Conservation (phyloP, 768 basidiomycete species). For the Leccinum uliginosum region DNA sequence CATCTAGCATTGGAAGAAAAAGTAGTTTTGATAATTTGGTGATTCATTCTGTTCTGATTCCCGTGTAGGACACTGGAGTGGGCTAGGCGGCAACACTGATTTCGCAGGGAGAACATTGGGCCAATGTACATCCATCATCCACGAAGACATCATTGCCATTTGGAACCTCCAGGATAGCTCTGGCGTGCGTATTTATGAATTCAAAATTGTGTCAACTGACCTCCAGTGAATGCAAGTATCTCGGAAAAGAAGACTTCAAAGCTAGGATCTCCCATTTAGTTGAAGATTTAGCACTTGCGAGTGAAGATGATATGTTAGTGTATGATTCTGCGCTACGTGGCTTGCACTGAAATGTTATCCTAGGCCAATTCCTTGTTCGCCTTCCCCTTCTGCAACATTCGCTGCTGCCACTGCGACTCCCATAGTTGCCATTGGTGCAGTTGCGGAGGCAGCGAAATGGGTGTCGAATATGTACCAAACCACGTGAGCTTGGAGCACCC, state of each 20-base stretch:
- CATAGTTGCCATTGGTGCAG: neutral
- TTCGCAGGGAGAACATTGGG: neutral
- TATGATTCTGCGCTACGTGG: neutral
- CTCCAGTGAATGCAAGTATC: neutral
- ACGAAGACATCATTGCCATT: conserved; percentile 5
- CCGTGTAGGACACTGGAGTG: conserved; percentile 1
- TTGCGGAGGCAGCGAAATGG: conserved; percentile 4
- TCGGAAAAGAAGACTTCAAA: conserved; percentile 2
- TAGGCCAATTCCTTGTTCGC: neutral
- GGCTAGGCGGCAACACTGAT: neutral
- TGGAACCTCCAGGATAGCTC: conserved; percentile 5
- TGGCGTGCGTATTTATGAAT: neutral
- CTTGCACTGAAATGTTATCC: neutral
- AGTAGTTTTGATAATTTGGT: neutral
- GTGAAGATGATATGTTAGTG: neutral
- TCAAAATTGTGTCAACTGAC: neutral
- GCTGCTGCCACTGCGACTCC: conserved; percentile 3
- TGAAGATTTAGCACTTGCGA: neutral
- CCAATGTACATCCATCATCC: conserved; percentile 1
- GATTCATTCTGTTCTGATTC: neutral
- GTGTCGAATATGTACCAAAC: conserved; percentile 1
- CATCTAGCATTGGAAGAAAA: conserved; percentile 1
- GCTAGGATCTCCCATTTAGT: conserved; percentile 6
- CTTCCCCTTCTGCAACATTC: neutral
- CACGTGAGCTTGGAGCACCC: neutral